Percentiles rank a stretch among this genome's conserved stretches.
Conservation (phyloP, 139 green algal genomes). For the Coelastrella sp. region DNA sequence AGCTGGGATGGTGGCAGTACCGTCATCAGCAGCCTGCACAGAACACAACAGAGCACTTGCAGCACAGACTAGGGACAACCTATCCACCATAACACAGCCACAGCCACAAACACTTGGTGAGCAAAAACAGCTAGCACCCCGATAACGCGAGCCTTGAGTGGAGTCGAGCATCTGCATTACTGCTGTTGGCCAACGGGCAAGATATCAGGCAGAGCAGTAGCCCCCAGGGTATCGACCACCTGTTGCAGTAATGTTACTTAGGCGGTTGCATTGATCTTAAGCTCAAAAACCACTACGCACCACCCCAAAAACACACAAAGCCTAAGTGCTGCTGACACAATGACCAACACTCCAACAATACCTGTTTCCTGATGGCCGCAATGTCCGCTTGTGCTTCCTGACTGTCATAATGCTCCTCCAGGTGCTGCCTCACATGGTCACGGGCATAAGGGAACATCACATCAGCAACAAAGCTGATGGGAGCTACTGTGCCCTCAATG, state of each 20-base stretch:
- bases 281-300: too few species aligned
- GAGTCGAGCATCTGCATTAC: too few species aligned
- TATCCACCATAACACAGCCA: neutral
- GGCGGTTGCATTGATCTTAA: too few species aligned
- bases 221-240: too few species aligned
- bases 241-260: too few species aligned
- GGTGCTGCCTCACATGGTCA: conserved; percentile 65
- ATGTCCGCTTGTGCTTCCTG: conserved; percentile 81
- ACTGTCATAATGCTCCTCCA: conserved; percentile 74
- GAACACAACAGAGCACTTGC: neutral
- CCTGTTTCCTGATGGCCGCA: conserved; percentile 74
- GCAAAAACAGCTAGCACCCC: too few species aligned
- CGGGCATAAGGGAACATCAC: conserved; percentile 91
- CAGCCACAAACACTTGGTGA: too few species aligned
- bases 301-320: too few species aligned
- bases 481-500: conserved; percentile 96
- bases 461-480: conserved; percentile 92
- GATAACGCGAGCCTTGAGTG: too few species aligned
- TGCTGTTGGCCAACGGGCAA: neutral
- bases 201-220: too few species aligned
- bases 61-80: neutral
- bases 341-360: too few species aligned
- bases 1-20: neutral
- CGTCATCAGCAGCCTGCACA: conserved; percentile 55
- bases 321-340: too few species aligned